Conservation (phyloP, 306 rosid genomes). For the Neltuma alba region DNA sequence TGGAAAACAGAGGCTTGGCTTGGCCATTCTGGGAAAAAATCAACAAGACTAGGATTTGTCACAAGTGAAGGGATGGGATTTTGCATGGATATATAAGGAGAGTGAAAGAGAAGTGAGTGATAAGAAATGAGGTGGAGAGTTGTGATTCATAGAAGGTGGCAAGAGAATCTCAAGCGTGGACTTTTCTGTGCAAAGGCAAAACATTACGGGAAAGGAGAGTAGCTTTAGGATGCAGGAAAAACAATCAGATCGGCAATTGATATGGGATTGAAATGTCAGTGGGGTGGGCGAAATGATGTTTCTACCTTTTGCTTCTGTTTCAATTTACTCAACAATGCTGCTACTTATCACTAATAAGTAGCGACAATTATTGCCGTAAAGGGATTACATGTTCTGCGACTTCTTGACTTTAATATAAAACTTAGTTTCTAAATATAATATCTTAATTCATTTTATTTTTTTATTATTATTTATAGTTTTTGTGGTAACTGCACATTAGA, state of each 20-base stretch:
- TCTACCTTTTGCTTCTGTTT: conserved; percentile 28
- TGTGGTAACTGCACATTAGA: no score
- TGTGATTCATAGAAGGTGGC: conserved; percentile 38
- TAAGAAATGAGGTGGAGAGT: conserved; percentile 41
- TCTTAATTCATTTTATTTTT: no score
- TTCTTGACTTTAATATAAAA: no score
- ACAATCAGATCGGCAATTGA: conserved; percentile 11
- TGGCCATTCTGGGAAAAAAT: background rate
- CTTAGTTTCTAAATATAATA: no score
- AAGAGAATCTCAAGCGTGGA: conserved; percentile 37
- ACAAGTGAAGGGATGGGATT: conserved; percentile 12
- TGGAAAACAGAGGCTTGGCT: conserved; percentile 11
- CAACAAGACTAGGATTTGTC: background rate
- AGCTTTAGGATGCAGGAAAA: conserved; percentile 44
- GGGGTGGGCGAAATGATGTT: conserved; percentile 29
- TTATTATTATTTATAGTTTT: no score
- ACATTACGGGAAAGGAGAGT: conserved; percentile 13
- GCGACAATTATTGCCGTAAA: background rate
- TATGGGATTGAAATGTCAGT: conserved; percentile 5
- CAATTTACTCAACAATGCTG: conserved; percentile 2
- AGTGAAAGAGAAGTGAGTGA: background rate
- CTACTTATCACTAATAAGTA: conserved; percentile 10
- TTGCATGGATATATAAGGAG: conserved; percentile 19
- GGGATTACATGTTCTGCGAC: conserved; percentile 4
- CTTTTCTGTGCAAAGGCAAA: conserved; percentile 10